phyloP scores from a whole-genome alignment of 345 rosid species.

The Rhodamnia argentea region DNA sequence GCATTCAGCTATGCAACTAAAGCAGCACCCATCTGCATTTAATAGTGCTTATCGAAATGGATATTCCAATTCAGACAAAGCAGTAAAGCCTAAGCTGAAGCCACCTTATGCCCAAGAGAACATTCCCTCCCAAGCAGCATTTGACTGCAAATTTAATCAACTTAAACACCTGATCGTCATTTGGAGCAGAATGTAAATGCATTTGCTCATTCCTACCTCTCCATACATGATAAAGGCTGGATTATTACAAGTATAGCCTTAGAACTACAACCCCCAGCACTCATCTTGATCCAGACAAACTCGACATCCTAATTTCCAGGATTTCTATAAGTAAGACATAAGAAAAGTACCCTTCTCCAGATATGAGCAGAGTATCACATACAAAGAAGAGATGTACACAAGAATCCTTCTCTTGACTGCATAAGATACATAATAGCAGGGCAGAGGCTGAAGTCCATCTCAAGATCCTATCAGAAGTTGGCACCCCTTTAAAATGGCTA shows the following conservation, averaged over 20 bases:
- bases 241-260: neutral
- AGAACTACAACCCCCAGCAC: neutral
- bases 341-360: neutral
- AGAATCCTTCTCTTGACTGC: neutral
- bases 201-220: neutral
- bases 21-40: neutral
- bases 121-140: neutral
- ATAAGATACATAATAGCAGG: neutral
- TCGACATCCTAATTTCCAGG: neutral
- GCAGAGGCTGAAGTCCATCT: neutral
- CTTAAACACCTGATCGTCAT: neutral
- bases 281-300: neutral
- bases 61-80: neutral
- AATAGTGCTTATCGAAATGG: neutral
- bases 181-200: neutral
- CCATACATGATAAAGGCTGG: neutral
- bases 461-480: neutral
- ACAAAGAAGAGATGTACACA: neutral
- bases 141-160: neutral
- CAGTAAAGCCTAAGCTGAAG: neutral
- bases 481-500: neutral
- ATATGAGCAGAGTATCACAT: neutral
- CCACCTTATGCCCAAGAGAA: neutral
- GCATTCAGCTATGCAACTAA: neutral
- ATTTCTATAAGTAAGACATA: neutral